Evolutionary conservation across 371 early-diverging fungal genomes (phyloP), one percentile per base, ranked within the genome.

Genomic region (Haplosporangium sp.): DNA sequence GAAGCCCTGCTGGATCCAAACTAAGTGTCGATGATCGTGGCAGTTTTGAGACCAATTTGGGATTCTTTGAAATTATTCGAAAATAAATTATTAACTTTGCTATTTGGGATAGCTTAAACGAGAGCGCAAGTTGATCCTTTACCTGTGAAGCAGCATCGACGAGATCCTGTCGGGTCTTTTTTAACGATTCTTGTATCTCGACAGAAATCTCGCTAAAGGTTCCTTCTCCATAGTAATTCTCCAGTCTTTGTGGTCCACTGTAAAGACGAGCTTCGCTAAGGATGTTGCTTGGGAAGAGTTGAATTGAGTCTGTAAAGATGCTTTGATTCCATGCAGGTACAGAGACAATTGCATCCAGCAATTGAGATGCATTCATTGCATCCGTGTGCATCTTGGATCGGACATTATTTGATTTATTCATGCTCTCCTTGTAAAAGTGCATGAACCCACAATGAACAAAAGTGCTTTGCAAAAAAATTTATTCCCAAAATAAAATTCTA

Each of bases 291-390:
- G 55, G 55, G 17, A 55, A 55, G 20, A 55, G 55, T 13, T 55
- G 55, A 55, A 55, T 35, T 9, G 55, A 55, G 35, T 55, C 55
- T 34, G 55, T 27, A 55, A 55, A 55, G 35, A 55, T 55, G 13
- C 35, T 35, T 55, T 55, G 55, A 55, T 55, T 55, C 55, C 55
- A 55, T 9, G 55, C 34, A 34, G 55, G 55, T 34, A 34, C 7
- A 34, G 35, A 15, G 20, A 55, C 35, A 55, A 55, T 20, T 55
- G 55, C 7, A 34, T 55, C 55, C 55, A 55, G 20, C 34, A 55
- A 34, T 2, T 55, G 34, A 35, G 55, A 55, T 2, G 55, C 55
- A 35, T 55, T 55, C 20, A 55, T 34, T 9, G 55, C 55, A 55
- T 55, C 35, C 3, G 20, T 20, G 34, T 35, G 55, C 11, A 15